Base-by-base conservation (phyloP, 176 grass and related monocot species). In the Rhipidocladum racemiflorum region DNA sequence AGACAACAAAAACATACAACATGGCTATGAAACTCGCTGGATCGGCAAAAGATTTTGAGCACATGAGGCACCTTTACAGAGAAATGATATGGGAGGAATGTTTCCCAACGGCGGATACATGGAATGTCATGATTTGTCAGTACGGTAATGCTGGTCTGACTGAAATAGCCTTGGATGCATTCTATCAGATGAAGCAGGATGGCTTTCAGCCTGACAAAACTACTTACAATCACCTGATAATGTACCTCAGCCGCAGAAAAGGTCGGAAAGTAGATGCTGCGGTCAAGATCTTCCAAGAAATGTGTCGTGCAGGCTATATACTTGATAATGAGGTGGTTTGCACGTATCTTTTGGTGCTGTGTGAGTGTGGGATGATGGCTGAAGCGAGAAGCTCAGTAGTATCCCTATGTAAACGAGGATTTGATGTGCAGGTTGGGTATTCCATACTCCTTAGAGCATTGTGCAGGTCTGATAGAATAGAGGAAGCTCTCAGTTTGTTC, bases 1-100 rank as follows among this genome's bases (percentile, higher is more conserved):
- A 90, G 39, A 87, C 75, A 59, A 81, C 90, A 79, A 79, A 86
- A 83, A 88, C 84, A 21, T 94, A 92, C 72, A 97, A 89, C 78
- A 78, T 85, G 59, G 95, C 92, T 80, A 97, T 97, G 77, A 97
- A 97, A 85, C 84, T 97, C 34, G 81, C 88, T 34, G 92, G 95
- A 11, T 83, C 83, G 43, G 86, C 88, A 60, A 97, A 97, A 85
- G 90, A 97, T 89, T 97, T 94, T 75, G 86, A 86, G 76, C 90
- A 94, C 76, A 97, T 94, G 95, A 79, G 92, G 64, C 85, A 79
- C 70, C 90, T 97, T 77, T 92, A 89, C 78, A 85, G 62, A 85
- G 86, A 97, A 90, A 94, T 97, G 95, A 70, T 62, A 68, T 87
- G 90, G 88, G 77, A 67, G 10, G 64, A 71, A 75, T 87, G 87